Conservation (phyloP, 352 stramenopile genomes). For the Globisporangium heterothallicum region DNA sequence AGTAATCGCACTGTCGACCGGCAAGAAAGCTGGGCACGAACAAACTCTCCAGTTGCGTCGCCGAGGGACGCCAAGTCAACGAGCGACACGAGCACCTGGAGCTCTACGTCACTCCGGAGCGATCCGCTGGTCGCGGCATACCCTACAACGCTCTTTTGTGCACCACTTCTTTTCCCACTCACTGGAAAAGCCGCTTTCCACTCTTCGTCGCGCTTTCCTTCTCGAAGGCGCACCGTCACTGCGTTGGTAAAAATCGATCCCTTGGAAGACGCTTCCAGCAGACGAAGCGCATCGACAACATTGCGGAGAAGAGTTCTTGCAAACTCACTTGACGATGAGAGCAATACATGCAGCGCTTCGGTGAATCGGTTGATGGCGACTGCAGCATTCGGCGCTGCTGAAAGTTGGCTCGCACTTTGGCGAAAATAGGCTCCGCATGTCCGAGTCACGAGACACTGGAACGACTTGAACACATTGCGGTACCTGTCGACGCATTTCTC, state of each 20-base stretch:
- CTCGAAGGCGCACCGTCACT: conserved; percentile 8
- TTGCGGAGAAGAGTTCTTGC: conserved; percentile 5
- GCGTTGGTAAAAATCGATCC: conserved; percentile 10
- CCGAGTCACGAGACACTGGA: conserved; percentile 13
- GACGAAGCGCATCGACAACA: conserved; percentile 3
- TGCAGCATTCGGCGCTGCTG: background rate
- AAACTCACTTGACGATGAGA: conserved; percentile 5
- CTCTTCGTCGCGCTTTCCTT: conserved; percentile 2
- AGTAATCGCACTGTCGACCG: conserved; percentile 28
- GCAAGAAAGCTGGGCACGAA: conserved; percentile 35
- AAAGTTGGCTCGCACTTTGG: background rate
- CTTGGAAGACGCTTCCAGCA: background rate
- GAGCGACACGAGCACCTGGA: conserved; percentile 19
- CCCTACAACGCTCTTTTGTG: background rate
- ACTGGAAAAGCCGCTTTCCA: conserved; percentile 1
- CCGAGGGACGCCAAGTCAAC: conserved; percentile 16
- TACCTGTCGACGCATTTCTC: conserved; percentile 4
- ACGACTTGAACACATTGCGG: conserved; percentile 9
- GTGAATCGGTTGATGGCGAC: conserved; percentile 1
- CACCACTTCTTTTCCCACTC: background rate
- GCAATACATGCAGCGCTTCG: conserved; percentile 2
- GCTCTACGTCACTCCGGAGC: conserved; percentile 6
- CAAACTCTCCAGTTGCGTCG: conserved; percentile 29
- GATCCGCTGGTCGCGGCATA: background rate
- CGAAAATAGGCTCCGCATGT: conserved; percentile 4